Evolutionary conservation across 208 protist genomes (phyloP), one percentile per base, ranked within the genome.

Genomic region (Balamuthia mandrillaris): DNA sequence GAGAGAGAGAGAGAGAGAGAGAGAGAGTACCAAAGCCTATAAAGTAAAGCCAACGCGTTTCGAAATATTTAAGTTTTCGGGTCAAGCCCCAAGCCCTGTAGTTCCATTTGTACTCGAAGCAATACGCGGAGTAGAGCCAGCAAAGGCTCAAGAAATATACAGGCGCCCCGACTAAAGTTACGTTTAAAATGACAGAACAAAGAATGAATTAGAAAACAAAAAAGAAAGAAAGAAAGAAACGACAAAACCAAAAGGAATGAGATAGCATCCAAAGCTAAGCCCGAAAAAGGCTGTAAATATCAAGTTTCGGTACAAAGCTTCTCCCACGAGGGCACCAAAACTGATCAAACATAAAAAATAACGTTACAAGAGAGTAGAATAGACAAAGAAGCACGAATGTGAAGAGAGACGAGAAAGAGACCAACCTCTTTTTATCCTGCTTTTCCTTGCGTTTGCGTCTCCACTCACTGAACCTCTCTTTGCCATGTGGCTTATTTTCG

Each of bases 11-110:
- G 5, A 18, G 33, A 7, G 45, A 3, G 6, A 27, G 35, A 29
- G 54, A 9, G 18, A 42, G 7, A 49, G 52, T 83, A 83, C 75
- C 75, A 47, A 83, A 83, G 2, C 75, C 75, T 9, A 83, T 27
- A 31, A 83, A 83, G 75, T 83, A 83, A 54, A 83, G 75, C 75
- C 75, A 83, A 4, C 75, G 75, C 5, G 75, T 83, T 21, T 83
- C 75, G 39, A 35, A 83, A 24, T 83, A 83, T 37, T 44, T 83
- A 6, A 83, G 49, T 39, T 83, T 83, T 44, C 66, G 44, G 52
- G 44, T 35, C n/a, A 68, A 18, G 24, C 54, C 54, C 75, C 75
- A 83, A 10, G 52, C 51, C 54, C 52, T 49, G 21, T 83, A 68
- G 56, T 44, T 44, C 75, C 75, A 83, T 54, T 83, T 83, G 56